Evolutionary conservation across 306 rosid species (phyloP).

Genomic region (Fagus sylvatica): DNA sequence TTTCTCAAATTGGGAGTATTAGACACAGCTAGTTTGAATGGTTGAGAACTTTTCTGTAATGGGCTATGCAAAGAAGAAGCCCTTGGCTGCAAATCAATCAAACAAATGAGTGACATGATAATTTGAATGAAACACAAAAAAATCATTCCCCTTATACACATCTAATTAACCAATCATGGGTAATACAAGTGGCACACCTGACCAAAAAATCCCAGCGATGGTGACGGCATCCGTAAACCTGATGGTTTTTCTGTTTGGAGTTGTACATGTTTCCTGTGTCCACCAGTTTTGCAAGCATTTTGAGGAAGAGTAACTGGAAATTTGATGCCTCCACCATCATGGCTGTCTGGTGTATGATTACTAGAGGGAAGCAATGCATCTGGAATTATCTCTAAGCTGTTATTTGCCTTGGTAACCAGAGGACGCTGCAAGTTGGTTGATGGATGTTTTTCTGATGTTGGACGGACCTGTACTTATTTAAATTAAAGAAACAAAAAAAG

Average conservation of each 20-base stretch:
- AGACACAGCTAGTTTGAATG: conserved; percentile 35
- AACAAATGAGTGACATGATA: conserved; percentile 10
- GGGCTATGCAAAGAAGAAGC: conserved; percentile 41
- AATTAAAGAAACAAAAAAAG: conserved; percentile 13
- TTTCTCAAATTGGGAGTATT: conserved; percentile 40
- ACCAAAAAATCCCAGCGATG: conserved; percentile 77
- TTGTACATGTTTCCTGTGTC: conserved; percentile 36
- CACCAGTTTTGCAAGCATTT: conserved; percentile 32
- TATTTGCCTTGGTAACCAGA: conserved; percentile 32
- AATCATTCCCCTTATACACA: conserved; percentile 8
- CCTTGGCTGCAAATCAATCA: conserved; percentile 49
- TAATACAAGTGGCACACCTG: conserved; percentile 49
- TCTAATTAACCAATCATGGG: conserved; percentile 10
- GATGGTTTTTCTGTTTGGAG: conserved; percentile 61
- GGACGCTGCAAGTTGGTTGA: conserved; percentile 26
- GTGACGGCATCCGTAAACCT: conserved; percentile 94
- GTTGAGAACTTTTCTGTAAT: conserved; percentile 39
- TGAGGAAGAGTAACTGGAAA: conserved; percentile 31
- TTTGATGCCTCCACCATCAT: conserved; percentile 25
- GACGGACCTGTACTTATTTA: conserved; percentile 44
- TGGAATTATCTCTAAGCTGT: conserved; percentile 26
- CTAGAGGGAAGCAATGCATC: conserved; percentile 21
- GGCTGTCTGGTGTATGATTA: conserved; percentile 5
- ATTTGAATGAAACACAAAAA: conserved; percentile 9
- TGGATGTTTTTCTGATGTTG: conserved; percentile 36